Evolutionary conservation across 495 filamentous ascomycete genomes (phyloP).

Genomic region (Recurvomyces mirabilis): DNA sequence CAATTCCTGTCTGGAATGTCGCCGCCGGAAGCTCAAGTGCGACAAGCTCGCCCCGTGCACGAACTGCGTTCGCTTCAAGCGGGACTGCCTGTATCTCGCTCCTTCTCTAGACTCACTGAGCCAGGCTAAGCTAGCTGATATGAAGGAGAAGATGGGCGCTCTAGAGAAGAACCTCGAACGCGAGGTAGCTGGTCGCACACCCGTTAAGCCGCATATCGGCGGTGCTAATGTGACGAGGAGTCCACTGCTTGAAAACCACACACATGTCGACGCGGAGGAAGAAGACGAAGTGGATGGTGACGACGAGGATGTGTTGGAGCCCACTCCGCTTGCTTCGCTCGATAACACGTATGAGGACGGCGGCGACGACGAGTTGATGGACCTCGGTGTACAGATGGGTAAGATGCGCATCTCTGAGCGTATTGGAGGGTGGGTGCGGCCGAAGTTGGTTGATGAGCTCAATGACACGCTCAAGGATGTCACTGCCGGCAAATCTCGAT

Average conservation of each 20-base stretch:
- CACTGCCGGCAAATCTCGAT: conserved; percentile 7
- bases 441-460: conserved; percentile 58
- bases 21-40: conserved; percentile 69
- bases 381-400: conserved; percentile 59
- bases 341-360: conserved; percentile 54
- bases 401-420: conserved; percentile 56
- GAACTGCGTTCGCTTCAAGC: conserved; percentile 51
- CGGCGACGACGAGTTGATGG: conserved; percentile 50
- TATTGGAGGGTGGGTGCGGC: conserved; percentile 45
- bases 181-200: conserved; percentile 33
- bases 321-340: conserved; percentile 43
- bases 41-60: conserved; percentile 62
- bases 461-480: conserved; percentile 21
- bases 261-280: conserved; percentile 21
- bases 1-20: conserved; percentile 59
- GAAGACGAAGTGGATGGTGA: conserved; percentile 37
- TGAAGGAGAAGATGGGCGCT: conserved; percentile 59
- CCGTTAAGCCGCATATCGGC: conserved; percentile 10
- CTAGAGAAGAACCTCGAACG: conserved; percentile 51
- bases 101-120: conserved; percentile 48
- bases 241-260: background rate
- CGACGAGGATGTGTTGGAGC: conserved; percentile 38
- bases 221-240: conserved; percentile 10
- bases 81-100: conserved; percentile 56
- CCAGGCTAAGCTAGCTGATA: conserved; percentile 50